Evolutionary conservation across 1,284 basidiomycete genomes (phyloP), one percentile per base, ranked within the genome.

Genomic region (Ganoderma boninense): DNA sequence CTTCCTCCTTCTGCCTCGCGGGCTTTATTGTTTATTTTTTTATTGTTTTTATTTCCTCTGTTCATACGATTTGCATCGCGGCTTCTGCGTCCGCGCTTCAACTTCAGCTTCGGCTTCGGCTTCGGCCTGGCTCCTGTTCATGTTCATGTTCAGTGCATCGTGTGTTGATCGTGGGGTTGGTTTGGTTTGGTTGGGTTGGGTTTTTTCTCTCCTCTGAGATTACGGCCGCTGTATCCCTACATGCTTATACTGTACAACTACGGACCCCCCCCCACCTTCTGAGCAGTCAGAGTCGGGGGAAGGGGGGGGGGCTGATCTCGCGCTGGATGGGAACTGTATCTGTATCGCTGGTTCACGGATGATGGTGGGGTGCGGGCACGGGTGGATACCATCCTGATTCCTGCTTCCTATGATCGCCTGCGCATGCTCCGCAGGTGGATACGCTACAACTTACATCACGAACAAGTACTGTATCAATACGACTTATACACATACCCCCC

Each of bases 1-100:
- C 59, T 52, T 23, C 42, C 46, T 13, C 40, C 29, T 29, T 16
- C 35, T 7, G 13, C 52, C 1, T 20, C 16, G 16, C 46, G 11
- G 11, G n/a, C 3, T 49, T 49, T 49, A 49, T n/a, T n/a, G 20
- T 23, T 23, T 49, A 49, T 56, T 56, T 46, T 20, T 62, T 54
- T 26, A 42, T 60, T 16, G 18, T 61, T 44, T 66, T 69, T 63
- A 26, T 61, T 68, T 46, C 52, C 59, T 69, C 46, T 73, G 68
- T 69, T 67, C 64, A 69, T 69, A 74, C 46, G 65, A 67, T n/a
- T 40, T 68, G 44, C 65, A 49, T 23, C 26, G 23, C 49, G 20
- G n/a, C 23, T 7, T 52, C 14, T 8, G 6, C 20, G 49, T 26
- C 23, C 26, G 49, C 49, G 11, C n/a, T 26, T 26, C 23, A 52